phyloP scores from a whole-genome alignment of 1,139 yeast genomes.

The Yamadazyma oceani region DNA sequence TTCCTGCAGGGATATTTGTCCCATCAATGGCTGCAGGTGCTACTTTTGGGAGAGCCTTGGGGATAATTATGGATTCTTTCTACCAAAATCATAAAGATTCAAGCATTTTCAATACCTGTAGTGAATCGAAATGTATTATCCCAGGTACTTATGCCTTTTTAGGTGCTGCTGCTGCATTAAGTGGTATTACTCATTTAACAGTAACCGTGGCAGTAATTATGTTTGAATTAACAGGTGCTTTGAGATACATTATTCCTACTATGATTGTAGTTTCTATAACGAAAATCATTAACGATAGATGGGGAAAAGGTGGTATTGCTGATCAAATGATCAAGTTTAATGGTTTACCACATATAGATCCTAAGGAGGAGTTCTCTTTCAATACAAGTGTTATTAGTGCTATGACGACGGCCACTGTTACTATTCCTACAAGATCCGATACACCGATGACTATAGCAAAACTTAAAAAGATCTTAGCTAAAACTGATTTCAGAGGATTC shows the following conservation, averaged over 20 bases:
- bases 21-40: constrained; percentile 98
- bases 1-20: constrained; percentile 95
- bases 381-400: constrained; percentile 59
- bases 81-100: constrained; percentile 45
- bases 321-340: constrained; percentile 91
- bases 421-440: constrained; percentile 41
- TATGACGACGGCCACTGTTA: constrained; percentile 58
- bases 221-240: constrained; percentile 95
- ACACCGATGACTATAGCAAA: constrained; percentile 31
- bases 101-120: constrained; percentile 49
- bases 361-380: constrained; percentile 64
- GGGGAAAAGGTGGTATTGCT: constrained; percentile 87
- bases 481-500: constrained; percentile 49
- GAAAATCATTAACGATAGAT: constrained; percentile 67
- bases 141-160: constrained; percentile 94
- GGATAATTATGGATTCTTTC: constrained; percentile 62
- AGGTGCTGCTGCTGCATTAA: constrained; percentile 96
- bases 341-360: constrained; percentile 83
- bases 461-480: constrained; percentile 36
- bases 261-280: constrained; percentile 97
- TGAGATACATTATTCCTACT: constrained; percentile 85
- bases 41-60: constrained; percentile 84
- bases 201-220: constrained; percentile 91
- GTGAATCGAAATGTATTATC: constrained; percentile 59
- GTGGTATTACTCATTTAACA: constrained; percentile 91